A percentile compares a stretch with the other conserved stretches of the same genome.
These are phyloP conservation scores for Blastocystis sp. DNA, from an alignment of 352 stramenopile genomes.

Conservation along the genomic window DNA sequence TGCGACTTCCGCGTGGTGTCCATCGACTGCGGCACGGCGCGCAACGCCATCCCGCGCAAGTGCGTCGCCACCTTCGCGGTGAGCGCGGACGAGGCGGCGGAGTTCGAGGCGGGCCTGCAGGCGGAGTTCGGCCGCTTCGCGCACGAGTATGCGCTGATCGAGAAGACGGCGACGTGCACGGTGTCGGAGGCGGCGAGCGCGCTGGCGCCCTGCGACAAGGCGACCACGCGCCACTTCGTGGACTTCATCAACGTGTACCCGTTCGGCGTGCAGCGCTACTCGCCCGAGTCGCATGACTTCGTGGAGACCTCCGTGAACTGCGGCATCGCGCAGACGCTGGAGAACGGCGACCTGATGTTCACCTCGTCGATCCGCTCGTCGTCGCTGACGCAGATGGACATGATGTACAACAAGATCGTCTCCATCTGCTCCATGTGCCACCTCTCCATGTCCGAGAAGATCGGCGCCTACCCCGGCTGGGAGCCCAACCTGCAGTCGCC, in stretches of 20 bases:
- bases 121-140: constrained; percentile 42
- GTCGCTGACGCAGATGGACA: constrained; percentile 58
- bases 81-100: constrained; percentile 30
- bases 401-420: constrained; percentile 68
- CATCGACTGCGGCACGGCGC: constrained; percentile 63
- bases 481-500: constrained; percentile 56
- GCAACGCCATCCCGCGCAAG: constrained; percentile 69
- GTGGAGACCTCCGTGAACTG: constrained; percentile 69
- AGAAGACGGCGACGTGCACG: constrained; percentile 44
- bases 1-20: constrained; percentile 29
- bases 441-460: constrained; percentile 61
- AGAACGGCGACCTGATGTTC: constrained; percentile 46
- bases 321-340: constrained; percentile 55
- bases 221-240: constrained; percentile 32
- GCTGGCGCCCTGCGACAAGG: constrained; percentile 30
- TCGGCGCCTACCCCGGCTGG: constrained; percentile 65
- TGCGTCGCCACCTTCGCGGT: constrained; percentile 59
- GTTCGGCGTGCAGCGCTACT: constrained; percentile 68
- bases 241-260: constrained; percentile 68
- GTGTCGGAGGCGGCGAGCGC: neutral
- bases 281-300: constrained; percentile 54
- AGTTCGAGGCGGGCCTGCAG: constrained; percentile 37
- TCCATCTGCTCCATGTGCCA: constrained; percentile 58
- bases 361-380: constrained; percentile 65
- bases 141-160: constrained; percentile 62